Evolutionary conservation across 768 basidiomycete genomes (phyloP), one percentile per base, ranked within the genome.

Genomic region (Serpula lacrymans): DNA sequence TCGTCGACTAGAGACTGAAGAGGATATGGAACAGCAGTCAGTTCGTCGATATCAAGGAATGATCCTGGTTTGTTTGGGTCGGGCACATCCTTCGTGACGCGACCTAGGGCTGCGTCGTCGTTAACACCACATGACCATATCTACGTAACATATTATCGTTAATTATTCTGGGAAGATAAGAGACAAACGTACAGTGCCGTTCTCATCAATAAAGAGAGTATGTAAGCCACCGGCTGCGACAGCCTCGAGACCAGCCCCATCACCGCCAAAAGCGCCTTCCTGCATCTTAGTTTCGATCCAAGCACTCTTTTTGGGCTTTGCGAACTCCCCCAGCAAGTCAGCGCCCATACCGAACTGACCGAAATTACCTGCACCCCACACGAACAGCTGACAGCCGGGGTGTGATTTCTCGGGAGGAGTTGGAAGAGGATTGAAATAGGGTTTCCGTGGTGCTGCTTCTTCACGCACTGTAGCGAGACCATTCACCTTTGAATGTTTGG

Each of bases 331-430:
- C 23, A 91, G 67, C 35, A 67, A 57, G 48, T 82, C 78, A 4
- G 80, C 79, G 26, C 95, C 95, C 70, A 95, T 78, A 23, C 94
- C 96, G 54, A 96, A 86, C 62, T 98, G 94, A 22, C 93, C 94
- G 67, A 92, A 91, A 62, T 95, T 93, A 20, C 92, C 93, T 9
- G 84, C 82, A 6, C 95, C 95, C 78, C 88, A 97, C 6, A 78
- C 83, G 48, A 93, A 95, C 13, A 93, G 70, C 29, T 83, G 74
- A 11, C 79, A 73, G 24, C 82, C 71, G 14, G 90, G 91, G 31
- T 81, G 75, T 32, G 68, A 51, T 41, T 77, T 74, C 34, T 67
- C 55, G 7, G 78, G 75, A 21, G 80, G 72, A 6, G 68, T 62
- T 12, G 85, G 88, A 3, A 90, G 68, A 6, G 77, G 67, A 49